Conservation (phyloP, 495 filamentous ascomycete species). For the Tuber brumale region DNA sequence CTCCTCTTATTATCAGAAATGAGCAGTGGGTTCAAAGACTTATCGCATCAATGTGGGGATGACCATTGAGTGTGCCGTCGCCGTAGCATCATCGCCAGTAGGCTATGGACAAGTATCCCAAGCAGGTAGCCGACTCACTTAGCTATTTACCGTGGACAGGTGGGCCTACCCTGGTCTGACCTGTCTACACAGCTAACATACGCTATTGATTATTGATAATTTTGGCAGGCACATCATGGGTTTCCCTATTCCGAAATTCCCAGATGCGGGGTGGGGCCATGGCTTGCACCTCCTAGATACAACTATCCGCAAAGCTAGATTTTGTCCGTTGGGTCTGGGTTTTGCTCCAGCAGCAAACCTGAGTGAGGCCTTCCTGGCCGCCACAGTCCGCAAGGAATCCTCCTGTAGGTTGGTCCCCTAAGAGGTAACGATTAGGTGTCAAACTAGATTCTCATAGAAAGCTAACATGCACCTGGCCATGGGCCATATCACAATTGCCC, state of each 20-base stretch:
- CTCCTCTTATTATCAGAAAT: not conserved
- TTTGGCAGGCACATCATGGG: not conserved
- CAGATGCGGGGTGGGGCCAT: not conserved
- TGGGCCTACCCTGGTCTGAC: not conserved
- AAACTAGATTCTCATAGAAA: not conserved
- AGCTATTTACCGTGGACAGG: not conserved
- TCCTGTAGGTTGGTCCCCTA: not conserved
- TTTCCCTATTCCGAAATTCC: not conserved
- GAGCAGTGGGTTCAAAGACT: not conserved
- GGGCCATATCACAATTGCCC: not conserved
- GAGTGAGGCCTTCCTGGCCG: not conserved
- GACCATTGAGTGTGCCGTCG: not conserved
- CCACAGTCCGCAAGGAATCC: not conserved
- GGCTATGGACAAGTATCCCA: too few species aligned
- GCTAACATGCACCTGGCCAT: not conserved
- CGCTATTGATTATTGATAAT: not conserved
- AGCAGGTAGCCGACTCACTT: not conserved
- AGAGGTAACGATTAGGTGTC: not conserved
- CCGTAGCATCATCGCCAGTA: not conserved
- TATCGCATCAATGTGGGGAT: not conserved
- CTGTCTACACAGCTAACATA: not conserved
- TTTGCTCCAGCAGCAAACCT: not conserved
- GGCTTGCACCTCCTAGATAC: not conserved
- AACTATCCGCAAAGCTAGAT: not conserved
- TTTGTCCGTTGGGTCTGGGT: not conserved